phyloP scores from a whole-genome alignment of 73 alveolate genomes.

The Paramecium biaurelia region DNA sequence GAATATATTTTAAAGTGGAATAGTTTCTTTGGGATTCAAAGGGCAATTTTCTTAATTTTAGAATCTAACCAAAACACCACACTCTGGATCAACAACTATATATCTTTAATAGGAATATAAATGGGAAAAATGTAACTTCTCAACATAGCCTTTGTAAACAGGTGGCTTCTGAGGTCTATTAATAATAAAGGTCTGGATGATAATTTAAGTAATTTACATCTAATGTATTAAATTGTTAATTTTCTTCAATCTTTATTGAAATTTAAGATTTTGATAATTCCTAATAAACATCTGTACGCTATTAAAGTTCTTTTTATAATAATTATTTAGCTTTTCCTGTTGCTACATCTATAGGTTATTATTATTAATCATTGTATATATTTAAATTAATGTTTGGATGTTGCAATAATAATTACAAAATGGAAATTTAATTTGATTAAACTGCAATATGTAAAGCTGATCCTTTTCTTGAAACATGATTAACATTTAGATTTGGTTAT shows the following conservation, averaged over 20 bases:
- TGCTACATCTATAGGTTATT: background rate
- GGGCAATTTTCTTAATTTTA: background rate
- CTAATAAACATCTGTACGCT: background rate
- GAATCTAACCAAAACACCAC: background rate
- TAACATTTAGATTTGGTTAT: slow-evolving; percentile 3
- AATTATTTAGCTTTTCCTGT: background rate
- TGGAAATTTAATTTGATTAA: background rate
- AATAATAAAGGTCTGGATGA: background rate
- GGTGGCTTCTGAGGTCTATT: slow-evolving; percentile 16
- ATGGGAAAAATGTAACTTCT: background rate
- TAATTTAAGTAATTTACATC: background rate
- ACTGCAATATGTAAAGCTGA: slow-evolving; percentile 45
- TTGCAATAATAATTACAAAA: background rate
- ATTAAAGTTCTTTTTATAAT: background rate
- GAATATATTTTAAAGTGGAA: background rate
- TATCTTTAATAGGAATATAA: background rate
- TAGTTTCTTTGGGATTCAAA: background rate
- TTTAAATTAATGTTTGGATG: background rate
- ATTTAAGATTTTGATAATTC: background rate
- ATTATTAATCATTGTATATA: background rate
- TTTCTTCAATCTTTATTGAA: background rate
- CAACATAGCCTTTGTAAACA: background rate
- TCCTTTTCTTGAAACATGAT: background rate
- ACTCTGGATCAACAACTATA: slow-evolving; percentile 5
- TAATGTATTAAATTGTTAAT: background rate